Conservation (phyloP, 2,329 filamentous ascomycete genomes). For the Aureobasidium lini region DNA sequence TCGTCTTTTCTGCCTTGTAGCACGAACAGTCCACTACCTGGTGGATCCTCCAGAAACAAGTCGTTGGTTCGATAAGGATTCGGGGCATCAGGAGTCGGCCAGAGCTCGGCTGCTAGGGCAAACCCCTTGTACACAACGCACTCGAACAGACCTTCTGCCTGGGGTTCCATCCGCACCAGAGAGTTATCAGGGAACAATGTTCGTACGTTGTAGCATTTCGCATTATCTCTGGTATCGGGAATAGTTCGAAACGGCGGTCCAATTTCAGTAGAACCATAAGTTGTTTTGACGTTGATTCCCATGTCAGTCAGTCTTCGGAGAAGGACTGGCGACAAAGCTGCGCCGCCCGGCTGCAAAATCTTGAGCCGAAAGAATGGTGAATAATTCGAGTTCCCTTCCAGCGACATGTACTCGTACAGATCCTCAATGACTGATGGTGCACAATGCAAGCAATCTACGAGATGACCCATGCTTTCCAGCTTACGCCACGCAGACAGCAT, state of each 20-base stretch:
- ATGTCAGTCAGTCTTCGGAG: constrained; percentile 21
- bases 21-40: constrained; percentile 24
- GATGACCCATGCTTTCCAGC: constrained; percentile 19
- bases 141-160: constrained; percentile 25
- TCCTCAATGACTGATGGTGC: constrained; percentile 27
- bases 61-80: constrained; percentile 26
- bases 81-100: constrained; percentile 19
- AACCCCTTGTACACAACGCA: constrained; percentile 27
- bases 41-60: constrained; percentile 26
- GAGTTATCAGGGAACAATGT: constrained; percentile 13
- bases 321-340: constrained; percentile 22
- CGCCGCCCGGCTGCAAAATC: constrained; percentile 27
- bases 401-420: constrained; percentile 24
- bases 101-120: constrained; percentile 27
- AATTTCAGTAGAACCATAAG: constrained; percentile 29
- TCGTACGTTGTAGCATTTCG: constrained; percentile 24
- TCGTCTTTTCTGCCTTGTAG: constrained; percentile 28
- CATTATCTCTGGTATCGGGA: constrained; percentile 22
- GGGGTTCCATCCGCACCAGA: constrained; percentile 23
- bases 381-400: constrained; percentile 21
- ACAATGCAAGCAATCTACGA: constrained; percentile 26
- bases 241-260: constrained; percentile 27
- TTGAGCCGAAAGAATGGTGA: constrained; percentile 23
- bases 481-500: constrained; percentile 18
- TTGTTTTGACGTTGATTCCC: constrained; percentile 28